These are phyloP conservation scores for Colletotrichum spinosum DNA, from an alignment of 2,329 filamentous ascomycete species.

Conservation along the genomic window DNA sequence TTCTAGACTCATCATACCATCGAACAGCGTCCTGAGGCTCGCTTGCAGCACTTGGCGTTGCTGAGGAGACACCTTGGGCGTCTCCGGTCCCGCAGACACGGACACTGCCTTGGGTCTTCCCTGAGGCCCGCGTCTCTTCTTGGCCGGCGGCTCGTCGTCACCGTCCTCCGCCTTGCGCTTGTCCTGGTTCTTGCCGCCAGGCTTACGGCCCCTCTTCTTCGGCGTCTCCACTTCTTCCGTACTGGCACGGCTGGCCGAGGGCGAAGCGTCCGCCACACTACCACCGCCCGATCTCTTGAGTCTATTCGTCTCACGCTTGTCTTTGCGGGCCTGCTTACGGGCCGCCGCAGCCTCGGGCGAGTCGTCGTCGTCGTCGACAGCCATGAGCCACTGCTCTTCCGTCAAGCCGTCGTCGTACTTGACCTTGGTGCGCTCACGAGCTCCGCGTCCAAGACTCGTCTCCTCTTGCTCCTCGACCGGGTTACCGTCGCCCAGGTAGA, in stretches of 20 bases:
- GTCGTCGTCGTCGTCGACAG: constrained; percentile 96
- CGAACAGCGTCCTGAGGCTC: constrained; percentile 81
- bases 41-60: constrained; percentile 83
- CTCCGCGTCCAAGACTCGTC: constrained; percentile 83
- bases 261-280: constrained; percentile 71
- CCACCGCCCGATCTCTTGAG: constrained; percentile 63
- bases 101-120: constrained; percentile 68
- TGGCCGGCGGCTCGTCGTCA: constrained; percentile 81
- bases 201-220: constrained; percentile 89
- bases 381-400: constrained; percentile 98
- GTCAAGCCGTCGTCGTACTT: constrained; percentile 97
- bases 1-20: constrained; percentile 85
- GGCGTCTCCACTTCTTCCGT: constrained; percentile 80
- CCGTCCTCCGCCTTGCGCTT: constrained; percentile 90
- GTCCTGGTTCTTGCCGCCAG: constrained; percentile 73
- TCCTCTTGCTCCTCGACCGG: constrained; percentile 84
- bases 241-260: constrained; percentile 81
- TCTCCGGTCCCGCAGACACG: constrained; percentile 44
- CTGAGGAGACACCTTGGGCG: constrained; percentile 68
- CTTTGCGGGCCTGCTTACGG: constrained; percentile 87
- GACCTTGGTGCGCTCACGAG: constrained; percentile 92
- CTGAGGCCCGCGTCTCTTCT: constrained; percentile 81
- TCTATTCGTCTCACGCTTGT: constrained; percentile 82
- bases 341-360: constrained; percentile 92
- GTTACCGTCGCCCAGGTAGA: constrained; percentile 90